Evolutionary conservation across 139 green algal species (phyloP).

Genomic region (Coccomyxa sp.): DNA sequence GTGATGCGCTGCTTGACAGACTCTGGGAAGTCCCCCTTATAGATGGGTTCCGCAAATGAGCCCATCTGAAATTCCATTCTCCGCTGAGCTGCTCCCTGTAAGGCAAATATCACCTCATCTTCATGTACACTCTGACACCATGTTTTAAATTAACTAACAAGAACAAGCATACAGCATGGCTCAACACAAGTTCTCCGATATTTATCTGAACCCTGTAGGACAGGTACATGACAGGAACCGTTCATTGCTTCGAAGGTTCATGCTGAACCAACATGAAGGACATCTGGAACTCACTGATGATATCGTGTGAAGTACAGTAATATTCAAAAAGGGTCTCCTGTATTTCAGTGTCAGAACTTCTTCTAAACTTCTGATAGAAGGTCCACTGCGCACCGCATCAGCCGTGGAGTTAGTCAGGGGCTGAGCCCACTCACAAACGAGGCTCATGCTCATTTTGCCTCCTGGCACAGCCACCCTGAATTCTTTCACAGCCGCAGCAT

Average conservation of each 20-base stretch:
- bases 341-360: neutral
- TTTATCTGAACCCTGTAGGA: too few relatives aligned
- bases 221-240: too few relatives aligned
- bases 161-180: too few relatives aligned
- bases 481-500: slow-evolving; percentile 21
- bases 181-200: too few relatives aligned
- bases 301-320: too few relatives aligned
- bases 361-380: neutral
- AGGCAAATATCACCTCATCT: neutral
- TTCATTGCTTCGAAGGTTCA: neutral
- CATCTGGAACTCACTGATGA: neutral
- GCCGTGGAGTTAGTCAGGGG: slow-evolving; percentile 12
- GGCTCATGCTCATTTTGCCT: slow-evolving; percentile 35
- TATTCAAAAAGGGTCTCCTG: too few relatives aligned
- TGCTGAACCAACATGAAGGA: neutral
- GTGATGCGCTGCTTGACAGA: slow-evolving; percentile 12
- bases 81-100: slow-evolving; percentile 28
- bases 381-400: neutral
- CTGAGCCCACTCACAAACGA: slow-evolving; percentile 28
- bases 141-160: too few relatives aligned
- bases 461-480: slow-evolving; percentile 20
- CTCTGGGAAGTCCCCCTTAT: slow-evolving; percentile 39
- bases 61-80: slow-evolving; percentile 31
- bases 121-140: too few relatives aligned
- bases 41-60: slow-evolving; percentile 47